Evolutionary conservation across 805 yeast genomes (phyloP).

Genomic region (Teunomyces aglyptinius): DNA sequence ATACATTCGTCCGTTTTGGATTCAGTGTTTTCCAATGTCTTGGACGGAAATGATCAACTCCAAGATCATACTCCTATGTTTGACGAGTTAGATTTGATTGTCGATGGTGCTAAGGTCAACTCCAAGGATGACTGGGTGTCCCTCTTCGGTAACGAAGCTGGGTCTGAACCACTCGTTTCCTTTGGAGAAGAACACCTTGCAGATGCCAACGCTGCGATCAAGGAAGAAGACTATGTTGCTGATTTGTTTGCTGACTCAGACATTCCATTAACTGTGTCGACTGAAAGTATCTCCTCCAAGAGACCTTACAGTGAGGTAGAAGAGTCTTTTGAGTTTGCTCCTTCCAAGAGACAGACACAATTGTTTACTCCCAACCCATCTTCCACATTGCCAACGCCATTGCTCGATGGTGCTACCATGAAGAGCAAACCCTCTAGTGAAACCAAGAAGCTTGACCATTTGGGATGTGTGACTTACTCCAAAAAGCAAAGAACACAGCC

Average conservation of each 20-base stretch:
- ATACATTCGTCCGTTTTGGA: slow-evolving; percentile 53
- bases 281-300: slow-evolving; percentile 17
- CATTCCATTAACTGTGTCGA: slow-evolving; percentile 6
- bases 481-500: slow-evolving; percentile 76
- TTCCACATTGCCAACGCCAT: slow-evolving; percentile 34
- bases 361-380: slow-evolving; percentile 30
- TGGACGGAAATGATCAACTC: slow-evolving; percentile 32
- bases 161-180: neutral
- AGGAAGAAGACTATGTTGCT: slow-evolving; percentile 7
- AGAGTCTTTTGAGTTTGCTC: slow-evolving; percentile 22
- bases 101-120: slow-evolving; percentile 39
- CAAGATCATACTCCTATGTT: slow-evolving; percentile 58
- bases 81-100: slow-evolving; percentile 48
- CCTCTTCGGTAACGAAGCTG: slow-evolving; percentile 40
- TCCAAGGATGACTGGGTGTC: slow-evolving; percentile 59
- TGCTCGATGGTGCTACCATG: slow-evolving; percentile 18
- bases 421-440: slow-evolving; percentile 8
- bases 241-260: slow-evolving; percentile 7
- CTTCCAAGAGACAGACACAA: slow-evolving; percentile 16
- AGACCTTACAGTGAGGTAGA: slow-evolving; percentile 25
- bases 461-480: slow-evolving; percentile 74
- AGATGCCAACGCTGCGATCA: slow-evolving; percentile 2
- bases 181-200: slow-evolving; percentile 10
- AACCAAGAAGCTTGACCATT: slow-evolving; percentile 52
- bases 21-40: slow-evolving; percentile 45